These are phyloP conservation scores for Aspergillus clavatus DNA, from an alignment of 2,329 filamentous ascomycete species.

Conservation along the genomic window DNA sequence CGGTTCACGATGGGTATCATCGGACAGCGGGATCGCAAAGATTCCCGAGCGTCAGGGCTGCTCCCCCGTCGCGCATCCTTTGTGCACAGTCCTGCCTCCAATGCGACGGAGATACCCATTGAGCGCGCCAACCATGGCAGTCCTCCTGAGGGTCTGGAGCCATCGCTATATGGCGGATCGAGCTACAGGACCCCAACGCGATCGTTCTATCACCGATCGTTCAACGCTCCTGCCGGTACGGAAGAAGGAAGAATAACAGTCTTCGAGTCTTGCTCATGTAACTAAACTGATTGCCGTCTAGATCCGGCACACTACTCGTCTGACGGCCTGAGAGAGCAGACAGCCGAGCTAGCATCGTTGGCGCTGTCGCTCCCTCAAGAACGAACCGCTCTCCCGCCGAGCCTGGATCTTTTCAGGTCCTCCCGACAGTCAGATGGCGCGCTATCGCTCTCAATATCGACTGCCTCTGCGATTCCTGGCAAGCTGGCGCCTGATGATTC, in stretches of 20 bases:
- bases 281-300: conserved; percentile 35
- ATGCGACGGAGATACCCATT: conserved; percentile 19
- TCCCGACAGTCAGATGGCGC: conserved; percentile 5
- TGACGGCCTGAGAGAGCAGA: conserved; percentile 76
- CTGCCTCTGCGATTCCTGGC: conserved; percentile 11
- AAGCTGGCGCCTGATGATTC: conserved; percentile 14
- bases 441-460: conserved; percentile 23
- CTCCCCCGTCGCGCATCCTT: conserved; percentile 20
- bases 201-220: conserved; percentile 44
- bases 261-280: too few species aligned
- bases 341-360: conserved; percentile 79
- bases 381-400: conserved; percentile 23
- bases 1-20: conserved; percentile 24
- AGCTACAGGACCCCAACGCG: conserved; percentile 40
- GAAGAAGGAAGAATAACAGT: too few species aligned
- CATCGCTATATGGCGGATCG: conserved; percentile 26
- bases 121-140: conserved; percentile 28
- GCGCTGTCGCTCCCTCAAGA: conserved; percentile 55
- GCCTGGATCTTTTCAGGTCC: conserved; percentile 27
- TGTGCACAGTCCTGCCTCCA: conserved; percentile 19
- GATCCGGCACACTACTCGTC: conserved; percentile 70
- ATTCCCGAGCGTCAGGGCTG: conserved; percentile 25
- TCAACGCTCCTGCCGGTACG: conserved; percentile 39
- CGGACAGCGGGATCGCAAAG: conserved; percentile 25
- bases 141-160: conserved; percentile 24